Conservation (phyloP, 345 rosid genomes). For the Heritiera fomes region DNA sequence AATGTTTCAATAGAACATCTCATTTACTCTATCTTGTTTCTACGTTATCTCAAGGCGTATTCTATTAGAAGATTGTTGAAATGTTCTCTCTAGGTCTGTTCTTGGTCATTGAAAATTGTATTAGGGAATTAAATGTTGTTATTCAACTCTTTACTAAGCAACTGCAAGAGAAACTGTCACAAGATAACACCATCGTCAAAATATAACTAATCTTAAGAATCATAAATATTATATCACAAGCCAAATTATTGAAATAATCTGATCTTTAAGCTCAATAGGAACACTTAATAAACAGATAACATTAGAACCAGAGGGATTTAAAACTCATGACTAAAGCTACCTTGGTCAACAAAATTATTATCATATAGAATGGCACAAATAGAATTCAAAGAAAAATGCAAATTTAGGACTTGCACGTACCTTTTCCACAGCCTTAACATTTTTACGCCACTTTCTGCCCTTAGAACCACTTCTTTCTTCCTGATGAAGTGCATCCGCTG, state of each 20-base stretch:
- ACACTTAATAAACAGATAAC: background rate
- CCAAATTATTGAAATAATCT: background rate
- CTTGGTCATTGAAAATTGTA: background rate
- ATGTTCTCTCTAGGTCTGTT: background rate
- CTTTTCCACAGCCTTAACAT: slow-evolving; percentile 96
- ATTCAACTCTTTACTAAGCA: background rate
- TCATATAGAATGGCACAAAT: background rate
- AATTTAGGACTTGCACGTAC: slow-evolving; percentile 34
- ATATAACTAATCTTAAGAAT: background rate
- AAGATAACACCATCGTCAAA: background rate
- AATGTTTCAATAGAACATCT: background rate
- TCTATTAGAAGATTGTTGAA: background rate
- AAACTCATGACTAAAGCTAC: slow-evolving; percentile 5
- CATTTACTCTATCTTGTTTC: background rate
- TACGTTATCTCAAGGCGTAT: background rate
- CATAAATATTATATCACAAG: background rate
- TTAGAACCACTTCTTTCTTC: slow-evolving; percentile 95
- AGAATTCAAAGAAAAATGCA: background rate
- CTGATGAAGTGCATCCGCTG: slow-evolving; percentile 92
- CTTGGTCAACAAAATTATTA: background rate
- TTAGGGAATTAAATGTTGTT: background rate
- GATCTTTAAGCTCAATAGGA: background rate
- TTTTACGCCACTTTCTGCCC: slow-evolving; percentile 97
- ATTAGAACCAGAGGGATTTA: background rate
- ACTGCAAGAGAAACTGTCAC: background rate